Evolutionary conservation across 2,329 filamentous ascomycete genomes (phyloP), one percentile per base, ranked within the genome.

Genomic region (Botryosphaeria dothidea): DNA sequence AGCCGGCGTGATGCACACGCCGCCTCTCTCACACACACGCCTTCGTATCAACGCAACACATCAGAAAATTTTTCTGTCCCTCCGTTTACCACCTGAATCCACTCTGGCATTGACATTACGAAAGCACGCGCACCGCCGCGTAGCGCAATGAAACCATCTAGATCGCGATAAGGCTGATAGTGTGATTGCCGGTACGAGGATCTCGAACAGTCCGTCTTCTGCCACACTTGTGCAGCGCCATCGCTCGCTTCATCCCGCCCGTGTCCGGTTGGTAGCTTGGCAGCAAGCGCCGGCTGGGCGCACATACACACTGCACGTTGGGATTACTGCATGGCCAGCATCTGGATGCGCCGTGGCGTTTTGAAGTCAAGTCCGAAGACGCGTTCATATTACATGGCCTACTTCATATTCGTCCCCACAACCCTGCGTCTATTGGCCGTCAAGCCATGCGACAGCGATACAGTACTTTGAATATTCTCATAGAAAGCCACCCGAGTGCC

Each of bases 111-210:
- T 41, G 38, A n/a, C 38, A 46, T 23, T 60, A 34, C 25, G n/a
- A 34, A 34, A 8, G 31, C 31, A 11, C 27, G 38, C 56, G 27
- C 36, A 19, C 25, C 48, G 15, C 21, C 19, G 49, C 17, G 8
- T 56, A 15, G 29, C 49, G 31, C 29, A 1, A 9, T 25, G 36
- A 23, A 21, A 19, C 38, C 23, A 46, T 46, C 41, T 60, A 34
- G 56, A 60, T 60, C 54, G 56, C 41, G 56, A 46, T 60, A 60
- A 60, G 56, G 56, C 56, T 60, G 56, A 60, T 34, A 41, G 27
- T n/a, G 25, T 21, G 49, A 36, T 34, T 34, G 49, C 49, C 25
- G 41, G 41, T 60, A 60, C 56, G 56, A 60, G 56, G 19, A 17
- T 60, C 56, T 31, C 25, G 56, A 46, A 31, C 56, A 31, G 56